phyloP scores from a whole-genome alignment of 768 basidiomycete species.

The Kondoa malvinella region DNA sequence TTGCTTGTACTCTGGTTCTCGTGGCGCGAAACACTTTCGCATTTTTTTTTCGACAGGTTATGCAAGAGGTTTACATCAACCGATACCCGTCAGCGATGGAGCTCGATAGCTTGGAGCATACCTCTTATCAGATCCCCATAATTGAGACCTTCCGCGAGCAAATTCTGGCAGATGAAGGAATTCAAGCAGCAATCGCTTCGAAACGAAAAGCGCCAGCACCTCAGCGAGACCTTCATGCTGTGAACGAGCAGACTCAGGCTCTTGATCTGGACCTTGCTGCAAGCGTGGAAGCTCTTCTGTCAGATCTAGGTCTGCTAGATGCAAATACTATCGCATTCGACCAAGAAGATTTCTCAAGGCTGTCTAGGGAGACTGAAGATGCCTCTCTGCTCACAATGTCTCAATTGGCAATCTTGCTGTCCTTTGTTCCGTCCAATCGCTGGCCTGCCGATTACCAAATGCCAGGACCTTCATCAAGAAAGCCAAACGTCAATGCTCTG shows the following conservation, averaged over 20 bases:
- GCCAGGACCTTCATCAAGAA: not conserved
- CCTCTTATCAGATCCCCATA: not conserved
- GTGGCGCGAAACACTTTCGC: too few relatives aligned
- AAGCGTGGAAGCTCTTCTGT: not conserved
- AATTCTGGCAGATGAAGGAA: not conserved
- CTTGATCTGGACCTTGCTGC: not conserved
- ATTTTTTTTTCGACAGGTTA: too few relatives aligned
- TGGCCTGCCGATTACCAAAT: not conserved
- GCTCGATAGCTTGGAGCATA: too few relatives aligned
- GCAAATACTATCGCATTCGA: not conserved
- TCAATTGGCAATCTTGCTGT: not conserved
- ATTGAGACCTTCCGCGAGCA: not conserved
- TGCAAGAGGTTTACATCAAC: too few relatives aligned
- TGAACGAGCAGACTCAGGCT: not conserved
- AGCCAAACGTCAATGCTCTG: conserved; percentile 26
- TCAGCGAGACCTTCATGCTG: not conserved
- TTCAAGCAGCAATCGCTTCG: not conserved
- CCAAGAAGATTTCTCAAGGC: not conserved
- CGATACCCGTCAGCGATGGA: too few relatives aligned
- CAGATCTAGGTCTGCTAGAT: not conserved
- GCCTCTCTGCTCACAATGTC: conserved; percentile 6
- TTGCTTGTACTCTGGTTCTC: too few relatives aligned
- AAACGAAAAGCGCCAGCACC: not conserved
- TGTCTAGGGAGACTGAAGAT: conserved; percentile 2
- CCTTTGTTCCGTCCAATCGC: conserved; percentile 8